phyloP scores from a whole-genome alignment of 257 asterid genomes.

The Catharanthus roseus region DNA sequence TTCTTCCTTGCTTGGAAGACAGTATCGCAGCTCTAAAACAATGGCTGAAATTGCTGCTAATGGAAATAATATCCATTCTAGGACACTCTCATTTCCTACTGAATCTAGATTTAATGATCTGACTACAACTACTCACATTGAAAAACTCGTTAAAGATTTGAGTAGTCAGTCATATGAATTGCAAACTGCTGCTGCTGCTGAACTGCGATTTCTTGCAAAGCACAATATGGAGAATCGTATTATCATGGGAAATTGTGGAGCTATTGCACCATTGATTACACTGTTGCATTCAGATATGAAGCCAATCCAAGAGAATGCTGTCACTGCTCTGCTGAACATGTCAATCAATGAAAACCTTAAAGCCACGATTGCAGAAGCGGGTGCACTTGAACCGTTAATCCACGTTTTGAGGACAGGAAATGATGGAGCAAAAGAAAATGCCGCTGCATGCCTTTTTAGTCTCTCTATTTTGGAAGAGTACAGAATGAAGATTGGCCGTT shows the following conservation, averaged over 20 bases:
- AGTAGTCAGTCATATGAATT: slow-evolving; percentile 44
- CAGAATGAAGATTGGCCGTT: slow-evolving; percentile 72
- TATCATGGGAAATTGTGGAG: slow-evolving; percentile 74
- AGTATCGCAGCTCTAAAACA: slow-evolving; percentile 40
- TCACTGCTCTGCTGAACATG: slow-evolving; percentile 80
- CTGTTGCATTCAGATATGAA: slow-evolving; percentile 54
- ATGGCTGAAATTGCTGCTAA: slow-evolving; percentile 38
- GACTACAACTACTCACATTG: slow-evolving; percentile 57
- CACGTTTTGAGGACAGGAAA: slow-evolving; percentile 75
- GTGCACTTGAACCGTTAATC: slow-evolving; percentile 79
- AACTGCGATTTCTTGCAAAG: slow-evolving; percentile 73
- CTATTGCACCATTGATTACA: slow-evolving; percentile 60
- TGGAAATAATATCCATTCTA: slow-evolving; percentile 37
- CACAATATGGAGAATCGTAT: slow-evolving; percentile 68
- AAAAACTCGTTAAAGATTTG: slow-evolving; percentile 52
- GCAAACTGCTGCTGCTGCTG: slow-evolving; percentile 73
- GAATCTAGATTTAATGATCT: slow-evolving; percentile 41
- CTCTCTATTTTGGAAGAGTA: slow-evolving; percentile 79
- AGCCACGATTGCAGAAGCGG: slow-evolving; percentile 62
- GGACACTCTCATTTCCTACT: slow-evolving; percentile 41
- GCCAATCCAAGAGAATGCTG: slow-evolving; percentile 78
- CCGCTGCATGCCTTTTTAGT: slow-evolving; percentile 93
- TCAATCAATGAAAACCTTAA: slow-evolving; percentile 65
- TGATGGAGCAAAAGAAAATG: slow-evolving; percentile 70
- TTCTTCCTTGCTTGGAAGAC: slow-evolving; percentile 35